Percentiles rank a stretch among this genome's conserved stretches.
phyloP scores from a whole-genome alignment of 2,329 filamentous ascomycete genomes.

The Xylariaceae sp. region DNA sequence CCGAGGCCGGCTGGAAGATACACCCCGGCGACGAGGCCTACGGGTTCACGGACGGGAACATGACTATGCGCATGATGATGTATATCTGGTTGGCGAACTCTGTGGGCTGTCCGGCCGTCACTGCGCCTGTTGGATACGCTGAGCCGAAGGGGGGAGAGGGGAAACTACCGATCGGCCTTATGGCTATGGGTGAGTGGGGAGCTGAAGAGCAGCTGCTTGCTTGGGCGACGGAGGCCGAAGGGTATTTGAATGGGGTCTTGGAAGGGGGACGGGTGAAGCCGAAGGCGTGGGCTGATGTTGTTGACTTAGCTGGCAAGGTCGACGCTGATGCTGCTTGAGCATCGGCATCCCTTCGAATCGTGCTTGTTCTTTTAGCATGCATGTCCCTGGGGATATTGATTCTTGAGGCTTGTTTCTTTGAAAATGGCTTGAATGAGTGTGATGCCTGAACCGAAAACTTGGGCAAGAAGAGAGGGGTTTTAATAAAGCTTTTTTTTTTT shows the following conservation, averaged over 20 bases:
- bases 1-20: constrained; percentile 69
- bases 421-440: too few species aligned
- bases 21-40: constrained; percentile 54
- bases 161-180: constrained; percentile 53
- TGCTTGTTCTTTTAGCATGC: too few species aligned
- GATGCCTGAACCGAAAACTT: too few species aligned
- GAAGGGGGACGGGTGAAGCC: constrained; percentile 47
- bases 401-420: too few species aligned
- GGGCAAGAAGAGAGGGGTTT: too few species aligned
- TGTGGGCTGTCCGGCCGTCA: constrained; percentile 69
- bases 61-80: constrained; percentile 70
- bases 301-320: constrained; percentile 32
- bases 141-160: constrained; percentile 52
- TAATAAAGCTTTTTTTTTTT: too few species aligned
- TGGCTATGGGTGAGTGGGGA: constrained; percentile 63
- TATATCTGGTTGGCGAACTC: constrained; percentile 85
- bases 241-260: constrained; percentile 45
- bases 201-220: constrained; percentile 55
- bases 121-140: constrained; percentile 68
- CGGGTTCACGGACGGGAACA: constrained; percentile 69
- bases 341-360: too few species aligned
- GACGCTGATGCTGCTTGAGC: background rate
- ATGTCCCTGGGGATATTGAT: too few species aligned
- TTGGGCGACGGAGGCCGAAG: constrained; percentile 55
- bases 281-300: constrained; percentile 53